Percentiles rank a stretch among this genome's conserved stretches.
These are phyloP conservation scores for Malus hybrid DNA, from an alignment of 331 rosid genomes.

Conservation along the genomic window DNA sequence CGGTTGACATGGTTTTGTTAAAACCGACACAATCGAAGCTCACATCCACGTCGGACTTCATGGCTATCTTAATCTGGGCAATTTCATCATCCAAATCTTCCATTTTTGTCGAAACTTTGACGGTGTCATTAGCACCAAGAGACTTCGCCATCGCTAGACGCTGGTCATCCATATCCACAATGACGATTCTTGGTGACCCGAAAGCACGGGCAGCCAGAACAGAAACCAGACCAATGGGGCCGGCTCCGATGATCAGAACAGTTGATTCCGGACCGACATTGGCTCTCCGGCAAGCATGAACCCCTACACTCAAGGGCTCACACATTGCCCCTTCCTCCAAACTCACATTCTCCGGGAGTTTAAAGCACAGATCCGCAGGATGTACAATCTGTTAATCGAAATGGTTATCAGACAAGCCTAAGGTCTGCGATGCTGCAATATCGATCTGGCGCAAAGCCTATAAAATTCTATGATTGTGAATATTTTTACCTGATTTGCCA, in stretches of 20 bases:
- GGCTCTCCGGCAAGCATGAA: conserved; percentile 84
- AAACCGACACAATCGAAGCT: conserved; percentile 39
- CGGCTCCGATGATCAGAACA: conserved; percentile 81
- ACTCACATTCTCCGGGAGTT: conserved; percentile 77
- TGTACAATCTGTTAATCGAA: conserved; percentile 48
- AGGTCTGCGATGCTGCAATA: neutral
- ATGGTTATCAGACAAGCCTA: neutral
- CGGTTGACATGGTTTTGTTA: conserved; percentile 39
- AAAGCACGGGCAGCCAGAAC: conserved; percentile 74
- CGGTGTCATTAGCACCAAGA: conserved; percentile 58
- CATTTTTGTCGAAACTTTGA: conserved; percentile 41
- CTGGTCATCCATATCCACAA: conserved; percentile 61
- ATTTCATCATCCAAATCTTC: conserved; percentile 44
- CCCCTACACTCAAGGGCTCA: conserved; percentile 79
- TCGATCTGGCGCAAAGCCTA: neutral
- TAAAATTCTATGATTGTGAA: neutral
- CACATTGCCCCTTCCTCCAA: conserved; percentile 96
- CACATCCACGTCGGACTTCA: conserved; percentile 28
- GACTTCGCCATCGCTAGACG: conserved; percentile 66
- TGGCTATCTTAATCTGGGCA: conserved; percentile 19
- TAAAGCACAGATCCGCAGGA: conserved; percentile 75
- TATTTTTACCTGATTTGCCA: conserved; percentile 47
- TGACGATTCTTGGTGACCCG: conserved; percentile 56
- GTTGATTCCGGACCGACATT: conserved; percentile 65
- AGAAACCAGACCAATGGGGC: conserved; percentile 87